These are phyloP conservation scores for Podospora pseudocomata DNA, from an alignment of 495 filamentous ascomycete genomes.

Conservation along the genomic window DNA sequence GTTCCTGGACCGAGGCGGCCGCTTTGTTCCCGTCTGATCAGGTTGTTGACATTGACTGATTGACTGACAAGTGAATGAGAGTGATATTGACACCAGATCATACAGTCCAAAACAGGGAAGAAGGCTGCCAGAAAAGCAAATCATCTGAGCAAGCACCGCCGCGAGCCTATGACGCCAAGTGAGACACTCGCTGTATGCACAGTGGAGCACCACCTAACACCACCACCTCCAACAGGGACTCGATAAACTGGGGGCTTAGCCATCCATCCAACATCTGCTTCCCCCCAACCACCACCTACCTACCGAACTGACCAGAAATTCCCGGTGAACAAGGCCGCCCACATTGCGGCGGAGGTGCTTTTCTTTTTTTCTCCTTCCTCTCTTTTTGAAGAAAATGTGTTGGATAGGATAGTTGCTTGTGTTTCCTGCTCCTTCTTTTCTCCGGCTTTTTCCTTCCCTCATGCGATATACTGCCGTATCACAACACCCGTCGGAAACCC, in stretches of 20 bases:
- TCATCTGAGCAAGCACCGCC: conserved; percentile 1
- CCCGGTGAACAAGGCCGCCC: not conserved
- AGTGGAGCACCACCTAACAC: conserved; percentile 4
- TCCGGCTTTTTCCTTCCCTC: conserved; percentile 1
- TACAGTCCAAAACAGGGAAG: not conserved
- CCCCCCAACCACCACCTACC: not conserved
- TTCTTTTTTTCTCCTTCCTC: not conserved
- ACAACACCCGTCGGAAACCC: not conserved
- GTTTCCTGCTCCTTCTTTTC: conserved; percentile 2
- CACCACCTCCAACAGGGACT: not conserved
- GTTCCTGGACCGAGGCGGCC: not conserved
- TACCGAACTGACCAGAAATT: no score
- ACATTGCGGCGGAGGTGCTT: conserved; percentile 1
- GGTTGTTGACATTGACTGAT: not conserved
- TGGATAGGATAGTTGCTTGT: not conserved
- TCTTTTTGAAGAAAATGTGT: not conserved
- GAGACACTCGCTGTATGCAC: conserved; percentile 13
- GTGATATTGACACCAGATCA: not conserved
- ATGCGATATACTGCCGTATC: not conserved
- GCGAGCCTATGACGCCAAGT: conserved; percentile 6
- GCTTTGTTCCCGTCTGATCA: not conserved
- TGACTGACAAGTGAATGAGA: not conserved
- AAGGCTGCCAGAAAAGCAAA: not conserved
- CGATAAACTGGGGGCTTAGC: not conserved
- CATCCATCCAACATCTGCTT: conserved; percentile 3